These are phyloP conservation scores for Rostrohypoxylon terebratum DNA, from an alignment of 495 filamentous ascomycete species.

Conservation along the genomic window DNA sequence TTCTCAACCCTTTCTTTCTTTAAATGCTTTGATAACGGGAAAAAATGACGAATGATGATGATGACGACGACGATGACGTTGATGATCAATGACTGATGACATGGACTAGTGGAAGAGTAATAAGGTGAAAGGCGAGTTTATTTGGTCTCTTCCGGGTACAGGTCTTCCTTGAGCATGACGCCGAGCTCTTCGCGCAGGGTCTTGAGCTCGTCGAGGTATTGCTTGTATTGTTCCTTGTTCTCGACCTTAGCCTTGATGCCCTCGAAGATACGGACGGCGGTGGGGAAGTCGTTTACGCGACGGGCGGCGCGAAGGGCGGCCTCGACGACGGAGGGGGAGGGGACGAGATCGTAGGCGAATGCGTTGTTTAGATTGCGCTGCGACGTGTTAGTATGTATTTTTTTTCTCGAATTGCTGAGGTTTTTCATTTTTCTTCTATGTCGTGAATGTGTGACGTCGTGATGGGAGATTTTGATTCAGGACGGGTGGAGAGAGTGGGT, in stretches of 20 bases:
- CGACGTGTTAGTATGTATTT: conserved; percentile 27
- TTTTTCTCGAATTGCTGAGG: conserved; percentile 7
- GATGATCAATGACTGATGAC: background rate
- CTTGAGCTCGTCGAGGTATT: conserved; percentile 95
- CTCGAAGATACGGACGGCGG: conserved; percentile 97
- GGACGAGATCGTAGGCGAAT: conserved; percentile 99
- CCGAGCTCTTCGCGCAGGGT: conserved; percentile 92
- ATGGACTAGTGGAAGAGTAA: background rate
- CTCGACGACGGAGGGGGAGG: conserved; percentile 88
- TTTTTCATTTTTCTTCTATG: background rate
- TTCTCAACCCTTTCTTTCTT: background rate
- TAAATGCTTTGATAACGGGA: background rate
- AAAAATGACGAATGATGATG: background rate
- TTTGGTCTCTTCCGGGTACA: conserved; percentile 82
- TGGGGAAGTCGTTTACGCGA: conserved; percentile 98
- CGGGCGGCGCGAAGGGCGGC: conserved; percentile 92
- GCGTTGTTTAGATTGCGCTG: conserved; percentile 99
- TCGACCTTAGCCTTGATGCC: conserved; percentile 99
- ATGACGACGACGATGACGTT: background rate
- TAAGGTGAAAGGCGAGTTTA: conserved; percentile 49
- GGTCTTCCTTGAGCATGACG: conserved; percentile 89
- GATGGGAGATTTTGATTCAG: conserved; percentile 30
- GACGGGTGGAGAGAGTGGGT: conserved; percentile 38
- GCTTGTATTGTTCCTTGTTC: conserved; percentile 95
- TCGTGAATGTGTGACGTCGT: conserved; percentile 12